These are phyloP conservation scores for Coccomyxa sp. DNA, from an alignment of 139 green algal genomes.

Conservation along the genomic window DNA sequence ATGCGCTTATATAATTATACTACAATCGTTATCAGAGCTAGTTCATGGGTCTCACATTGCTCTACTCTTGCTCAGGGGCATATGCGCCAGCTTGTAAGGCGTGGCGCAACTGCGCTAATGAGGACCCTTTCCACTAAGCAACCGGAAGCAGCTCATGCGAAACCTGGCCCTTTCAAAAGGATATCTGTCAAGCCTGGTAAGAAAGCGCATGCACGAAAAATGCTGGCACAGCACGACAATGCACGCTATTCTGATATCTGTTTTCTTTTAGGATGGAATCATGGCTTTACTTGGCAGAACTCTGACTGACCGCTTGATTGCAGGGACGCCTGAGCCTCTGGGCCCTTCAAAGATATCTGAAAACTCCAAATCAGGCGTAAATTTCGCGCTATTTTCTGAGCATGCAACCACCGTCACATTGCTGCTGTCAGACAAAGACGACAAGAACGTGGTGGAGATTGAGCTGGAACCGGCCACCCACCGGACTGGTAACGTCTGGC, in stretches of 20 bases:
- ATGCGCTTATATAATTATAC: too few species aligned
- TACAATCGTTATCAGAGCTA: too few species aligned
- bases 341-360: conserved; percentile 51
- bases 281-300: neutral
- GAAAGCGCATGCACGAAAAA: too few species aligned
- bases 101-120: too few species aligned
- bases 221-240: neutral
- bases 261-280: too few species aligned
- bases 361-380: conserved; percentile 38
- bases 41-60: too few species aligned
- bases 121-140: too few species aligned
- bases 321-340: conserved; percentile 46
- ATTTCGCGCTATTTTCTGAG: conserved; percentile 77
- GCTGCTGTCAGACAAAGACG: conserved; percentile 47
- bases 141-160: neutral
- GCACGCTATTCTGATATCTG: too few species aligned
- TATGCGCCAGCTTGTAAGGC: too few species aligned
- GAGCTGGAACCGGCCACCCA: conserved; percentile 28
- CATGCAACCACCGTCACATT: conserved; percentile 63
- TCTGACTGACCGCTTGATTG: neutral
- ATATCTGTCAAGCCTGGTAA: neutral
- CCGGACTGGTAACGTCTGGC: conserved; percentile 65
- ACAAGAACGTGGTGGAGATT: conserved; percentile 38
- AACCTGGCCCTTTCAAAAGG: neutral
- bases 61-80: too few species aligned